These are phyloP conservation scores for Brassica napus DNA, from an alignment of 345 rosid genomes.

Conservation along the genomic window DNA sequence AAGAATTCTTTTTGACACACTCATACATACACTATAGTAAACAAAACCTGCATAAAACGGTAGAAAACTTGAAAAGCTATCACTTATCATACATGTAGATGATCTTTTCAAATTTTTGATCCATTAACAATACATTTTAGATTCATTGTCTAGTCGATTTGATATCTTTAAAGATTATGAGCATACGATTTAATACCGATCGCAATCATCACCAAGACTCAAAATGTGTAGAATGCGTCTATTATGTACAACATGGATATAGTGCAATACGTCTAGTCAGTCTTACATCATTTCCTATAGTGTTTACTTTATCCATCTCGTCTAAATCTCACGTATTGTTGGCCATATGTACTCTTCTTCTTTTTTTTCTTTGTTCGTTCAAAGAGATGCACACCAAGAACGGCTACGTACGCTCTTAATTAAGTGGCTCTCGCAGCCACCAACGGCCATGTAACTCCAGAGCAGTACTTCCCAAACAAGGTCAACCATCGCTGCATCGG, in stretches of 20 bases:
- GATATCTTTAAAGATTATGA: background rate
- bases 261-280: no score
- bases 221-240: background rate
- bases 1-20: background rate
- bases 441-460: constrained; percentile 11
- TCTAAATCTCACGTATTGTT: constrained; percentile 5
- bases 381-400: background rate
- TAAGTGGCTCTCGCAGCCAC: constrained; percentile 1
- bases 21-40: background rate
- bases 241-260: background rate
- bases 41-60: background rate
- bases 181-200: background rate
- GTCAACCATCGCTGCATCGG: constrained; percentile 24
- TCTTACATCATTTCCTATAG: background rate
- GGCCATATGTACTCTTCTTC: background rate
- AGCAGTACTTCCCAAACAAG: background rate
- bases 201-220: background rate
- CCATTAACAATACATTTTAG: background rate
- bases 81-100: background rate
- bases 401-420: background rate
- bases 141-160: background rate
- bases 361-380: background rate
- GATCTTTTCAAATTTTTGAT: background rate
- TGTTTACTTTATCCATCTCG: background rate
- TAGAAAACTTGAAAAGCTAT: background rate